A percentile compares a stretch with the other conserved stretches of the same genome.
Conservation (phyloP, 805 yeast genomes). For the Jamesozyma rosinii region DNA sequence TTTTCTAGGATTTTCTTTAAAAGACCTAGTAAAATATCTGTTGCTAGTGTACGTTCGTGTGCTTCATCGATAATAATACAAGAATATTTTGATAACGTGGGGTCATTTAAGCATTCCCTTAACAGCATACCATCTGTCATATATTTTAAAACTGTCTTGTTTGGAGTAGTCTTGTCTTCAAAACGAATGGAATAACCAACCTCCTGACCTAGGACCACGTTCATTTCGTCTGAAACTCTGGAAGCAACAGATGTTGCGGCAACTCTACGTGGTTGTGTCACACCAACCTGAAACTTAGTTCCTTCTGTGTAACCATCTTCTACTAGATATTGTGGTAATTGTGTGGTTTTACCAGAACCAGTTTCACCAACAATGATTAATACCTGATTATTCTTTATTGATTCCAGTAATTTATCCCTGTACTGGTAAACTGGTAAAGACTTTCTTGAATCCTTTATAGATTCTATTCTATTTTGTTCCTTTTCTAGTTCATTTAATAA, state of each 20-base stretch:
- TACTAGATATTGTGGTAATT: constrained; percentile 74
- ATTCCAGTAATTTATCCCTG: constrained; percentile 49
- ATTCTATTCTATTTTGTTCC: constrained; percentile 22
- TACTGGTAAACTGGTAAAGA: constrained; percentile 69
- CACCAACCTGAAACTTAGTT: constrained; percentile 57
- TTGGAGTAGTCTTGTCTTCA: constrained; percentile 59
- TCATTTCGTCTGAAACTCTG: constrained; percentile 86
- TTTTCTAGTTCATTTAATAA: constrained; percentile 13
- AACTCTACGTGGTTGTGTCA: constrained; percentile 92
- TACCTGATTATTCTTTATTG: constrained; percentile 55
- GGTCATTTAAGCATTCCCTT: constrained; percentile 74
- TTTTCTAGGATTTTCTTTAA: constrained; percentile 56
- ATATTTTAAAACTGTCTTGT: constrained; percentile 68
- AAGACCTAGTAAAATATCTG: constrained; percentile 74
- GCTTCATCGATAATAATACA: constrained; percentile 95
- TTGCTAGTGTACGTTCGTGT: constrained; percentile 89
- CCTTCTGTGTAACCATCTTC: constrained; percentile 68
- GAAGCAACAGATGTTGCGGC: constrained; percentile 89
- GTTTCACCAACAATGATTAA: constrained; percentile 77
- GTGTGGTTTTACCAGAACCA: constrained; percentile 93
- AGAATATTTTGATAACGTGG: constrained; percentile 56
- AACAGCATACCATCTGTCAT: constrained; percentile 94
- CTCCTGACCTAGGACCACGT: constrained; percentile 65
- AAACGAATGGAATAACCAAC: constrained; percentile 88
- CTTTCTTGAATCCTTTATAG: constrained; percentile 44